Evolutionary conservation across 164 flowering plant genomes (phyloP), one percentile per base, ranked within the genome.

Genomic region (Taxillus chinensis): DNA sequence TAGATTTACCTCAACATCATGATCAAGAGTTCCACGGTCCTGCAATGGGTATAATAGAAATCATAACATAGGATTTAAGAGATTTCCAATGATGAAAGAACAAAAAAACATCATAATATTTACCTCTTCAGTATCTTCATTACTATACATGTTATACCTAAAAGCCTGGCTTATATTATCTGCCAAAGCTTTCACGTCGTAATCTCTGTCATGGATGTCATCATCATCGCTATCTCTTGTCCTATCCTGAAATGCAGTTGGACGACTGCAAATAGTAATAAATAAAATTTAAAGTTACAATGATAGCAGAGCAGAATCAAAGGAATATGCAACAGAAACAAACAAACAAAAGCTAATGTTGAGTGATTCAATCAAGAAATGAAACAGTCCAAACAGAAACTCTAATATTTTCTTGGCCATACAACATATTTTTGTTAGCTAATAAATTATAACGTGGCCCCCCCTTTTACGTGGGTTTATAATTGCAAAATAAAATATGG

Each of bases 211-310:
- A 66, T 88, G 88, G 55, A 83, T 68, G 51, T 90, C 95, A 57
- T 95, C 99, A 62, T 95, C 99, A 71, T 95, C 99, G 67, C 96
- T 95, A 53, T 93, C 98, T 75, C 90, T 83, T 50, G 75, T 82
- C 77, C 96, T 86, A 65, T 90, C 98, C 48, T 83, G 95, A 74
- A 90, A 76, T 58, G 97, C 84, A 75, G 93, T 83, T 41, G 98
- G 98, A 41, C 98, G 98, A 59, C 98, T 92, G 84, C 71, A 85
- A 2, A 64, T 53, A 10, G 59, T 5, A 52, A 52, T n/a, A 5
- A 37, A 27, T 3, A 13, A 27, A 27, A 0, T 27, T 27, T 27
- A 27, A 27, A 27, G 2, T 27, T 27, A 27, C 27, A 27, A 27
- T 27, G 27, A 27, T 27, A 27, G 27, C 0, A 27, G 27, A 27